phyloP scores from a whole-genome alignment of 495 filamentous ascomycete species.

The Lasiosphaeris hirsuta region DNA sequence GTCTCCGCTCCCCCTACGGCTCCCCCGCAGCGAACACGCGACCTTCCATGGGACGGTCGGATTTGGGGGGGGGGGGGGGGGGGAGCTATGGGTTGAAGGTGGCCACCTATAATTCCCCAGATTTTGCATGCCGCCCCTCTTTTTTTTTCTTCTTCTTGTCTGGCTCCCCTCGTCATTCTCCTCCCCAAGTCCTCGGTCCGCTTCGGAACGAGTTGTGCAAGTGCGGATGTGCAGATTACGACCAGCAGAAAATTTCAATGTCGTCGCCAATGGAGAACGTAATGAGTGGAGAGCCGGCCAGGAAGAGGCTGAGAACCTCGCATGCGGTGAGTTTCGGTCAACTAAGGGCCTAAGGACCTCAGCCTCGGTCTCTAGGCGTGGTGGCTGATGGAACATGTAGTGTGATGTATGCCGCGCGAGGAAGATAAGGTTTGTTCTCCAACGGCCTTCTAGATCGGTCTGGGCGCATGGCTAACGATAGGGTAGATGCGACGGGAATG shows the following conservation, averaged over 20 bases:
- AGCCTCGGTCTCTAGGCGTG: not conserved
- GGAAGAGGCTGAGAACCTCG: conserved; percentile 26
- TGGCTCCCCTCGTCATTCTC: not conserved
- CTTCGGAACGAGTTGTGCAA: conserved; percentile 15
- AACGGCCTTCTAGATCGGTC: not conserved
- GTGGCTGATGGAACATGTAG: not conserved
- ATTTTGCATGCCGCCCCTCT: conserved; percentile 5
- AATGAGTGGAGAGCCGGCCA: conserved; percentile 9
- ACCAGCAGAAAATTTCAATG: not conserved
- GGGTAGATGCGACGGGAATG: conserved; percentile 33
- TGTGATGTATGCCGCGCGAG: conserved; percentile 26
- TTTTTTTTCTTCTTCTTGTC: not conserved
- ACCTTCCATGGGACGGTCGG: no score
- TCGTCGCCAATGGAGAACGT: conserved; percentile 13
- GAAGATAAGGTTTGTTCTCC: conserved; percentile 22
- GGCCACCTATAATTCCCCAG: conserved; percentile 4
- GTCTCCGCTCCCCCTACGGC: not conserved
- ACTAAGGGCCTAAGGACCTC: no score
- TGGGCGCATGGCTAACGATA: not conserved
- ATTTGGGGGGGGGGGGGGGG: not conserved
- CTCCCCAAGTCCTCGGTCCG: conserved; percentile 16
- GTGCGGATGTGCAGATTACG: no score
- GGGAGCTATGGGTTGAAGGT: conserved; percentile 4
- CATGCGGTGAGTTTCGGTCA: conserved; percentile 23
- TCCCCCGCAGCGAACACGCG: conserved; percentile 11